These are phyloP conservation scores for Mucor velutinosus DNA, from an alignment of 371 early-diverging fungal species.

Conservation along the genomic window DNA sequence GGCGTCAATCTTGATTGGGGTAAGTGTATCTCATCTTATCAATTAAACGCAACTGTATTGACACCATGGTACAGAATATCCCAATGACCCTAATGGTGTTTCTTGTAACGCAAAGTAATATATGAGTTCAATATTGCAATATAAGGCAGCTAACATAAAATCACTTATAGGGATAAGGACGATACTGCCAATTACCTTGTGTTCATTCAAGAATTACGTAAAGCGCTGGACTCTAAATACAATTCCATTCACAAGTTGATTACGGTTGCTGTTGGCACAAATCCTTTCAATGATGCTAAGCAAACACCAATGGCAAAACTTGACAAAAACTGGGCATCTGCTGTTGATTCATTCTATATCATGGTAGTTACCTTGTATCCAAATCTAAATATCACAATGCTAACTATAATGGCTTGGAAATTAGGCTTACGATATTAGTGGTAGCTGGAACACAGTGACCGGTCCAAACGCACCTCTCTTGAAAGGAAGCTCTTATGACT, in stretches of 20 bases:
- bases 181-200: conserved; percentile 57
- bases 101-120: conserved; percentile 40
- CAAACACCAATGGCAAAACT: conserved; percentile 42
- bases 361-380: conserved; percentile 34
- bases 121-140: not conserved
- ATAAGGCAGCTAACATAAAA: not conserved
- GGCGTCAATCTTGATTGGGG: conserved; percentile 66
- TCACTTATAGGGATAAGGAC: conserved; percentile 28
- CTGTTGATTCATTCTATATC: conserved; percentile 66
- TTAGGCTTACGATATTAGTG: conserved; percentile 43
- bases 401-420: conserved; percentile 3
- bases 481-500: conserved; percentile 30
- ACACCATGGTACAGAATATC: conserved; percentile 33
- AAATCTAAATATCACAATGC: conserved; percentile 12
- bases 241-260: conserved; percentile 57
- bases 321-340: conserved; percentile 57
- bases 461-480: conserved; percentile 68
- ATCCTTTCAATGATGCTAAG: conserved; percentile 53
- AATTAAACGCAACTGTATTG: not conserved
- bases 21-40: conserved; percentile 10
- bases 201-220: conserved; percentile 60
- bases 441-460: conserved; percentile 61
- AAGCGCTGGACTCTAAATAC: conserved; percentile 52
- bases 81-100: conserved; percentile 40
- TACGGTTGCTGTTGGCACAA: conserved; percentile 69